Conservation (phyloP, 2,329 filamentous ascomycete species). For the Nemania sp. region DNA sequence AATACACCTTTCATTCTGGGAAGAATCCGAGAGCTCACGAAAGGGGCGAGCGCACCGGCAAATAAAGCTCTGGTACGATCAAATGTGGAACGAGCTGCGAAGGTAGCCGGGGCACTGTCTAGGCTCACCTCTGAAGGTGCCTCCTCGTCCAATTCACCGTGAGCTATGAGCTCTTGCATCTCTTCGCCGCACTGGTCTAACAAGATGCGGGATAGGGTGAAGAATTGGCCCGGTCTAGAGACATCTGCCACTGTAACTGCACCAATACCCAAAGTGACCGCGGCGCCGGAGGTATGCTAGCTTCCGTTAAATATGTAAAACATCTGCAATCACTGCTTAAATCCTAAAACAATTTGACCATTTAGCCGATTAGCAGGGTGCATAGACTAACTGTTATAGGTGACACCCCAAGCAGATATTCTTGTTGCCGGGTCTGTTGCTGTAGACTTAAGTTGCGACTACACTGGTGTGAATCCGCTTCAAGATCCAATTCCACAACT, state of each 20-base stretch:
- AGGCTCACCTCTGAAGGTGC: slow-evolving; percentile 43
- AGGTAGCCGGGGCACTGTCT: slow-evolving; percentile 57
- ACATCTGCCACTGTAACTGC: slow-evolving; percentile 14
- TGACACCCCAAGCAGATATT: slow-evolving; percentile 57
- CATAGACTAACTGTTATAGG: slow-evolving; percentile 30
- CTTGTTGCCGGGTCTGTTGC: slow-evolving; percentile 90
- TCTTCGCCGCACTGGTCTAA: slow-evolving; percentile 25
- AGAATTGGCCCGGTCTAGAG: slow-evolving; percentile 19
- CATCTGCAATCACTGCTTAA: background rate
- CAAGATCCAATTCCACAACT: slow-evolving; percentile 51
- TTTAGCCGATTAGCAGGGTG: background rate
- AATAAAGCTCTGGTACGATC: slow-evolving; percentile 66
- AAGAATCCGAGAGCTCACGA: slow-evolving; percentile 78
- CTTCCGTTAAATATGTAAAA: background rate
- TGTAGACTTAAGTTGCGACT: slow-evolving; percentile 86
- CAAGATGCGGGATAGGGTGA: slow-evolving; percentile 29
- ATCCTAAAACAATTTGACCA: background rate
- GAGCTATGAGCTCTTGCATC: slow-evolving; percentile 33
- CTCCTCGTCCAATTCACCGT: slow-evolving; percentile 33
- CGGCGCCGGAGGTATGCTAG: slow-evolving; percentile 30
- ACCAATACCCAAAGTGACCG: slow-evolving; percentile 17
- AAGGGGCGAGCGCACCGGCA: slow-evolving; percentile 69
- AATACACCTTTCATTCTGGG: slow-evolving; percentile 84
- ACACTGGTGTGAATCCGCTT: slow-evolving; percentile 42
- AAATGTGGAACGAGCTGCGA: slow-evolving; percentile 59